Percentiles rank a stretch among this genome's conserved stretches.
Evolutionary conservation across 176 grass and related monocot genomes (phyloP).

Genomic region (Oryza australiensis): DNA sequence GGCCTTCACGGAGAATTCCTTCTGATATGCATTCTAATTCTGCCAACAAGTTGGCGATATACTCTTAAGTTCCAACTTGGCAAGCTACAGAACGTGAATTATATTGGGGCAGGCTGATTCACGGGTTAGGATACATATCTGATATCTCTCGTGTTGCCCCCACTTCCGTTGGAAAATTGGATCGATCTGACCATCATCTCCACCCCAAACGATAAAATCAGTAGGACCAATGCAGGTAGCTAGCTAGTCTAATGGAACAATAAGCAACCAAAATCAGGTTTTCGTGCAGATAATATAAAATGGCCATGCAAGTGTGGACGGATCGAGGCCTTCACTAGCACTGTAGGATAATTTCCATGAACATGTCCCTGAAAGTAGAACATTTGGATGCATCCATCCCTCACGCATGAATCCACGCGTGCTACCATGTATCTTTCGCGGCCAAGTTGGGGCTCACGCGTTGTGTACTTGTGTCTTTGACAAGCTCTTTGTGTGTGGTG

Average conservation of each 20-base stretch:
- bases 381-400: not conserved
- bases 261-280: not conserved
- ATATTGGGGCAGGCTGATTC: conserved; percentile 4
- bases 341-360: not conserved
- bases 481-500: not conserved
- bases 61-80: not conserved
- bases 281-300: not conserved
- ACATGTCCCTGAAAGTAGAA: not conserved
- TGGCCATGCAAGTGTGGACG: not conserved
- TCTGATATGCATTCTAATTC: not conserved
- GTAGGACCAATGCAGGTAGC: not conserved
- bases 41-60: not conserved
- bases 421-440: not conserved
- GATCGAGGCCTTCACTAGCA: not conserved
- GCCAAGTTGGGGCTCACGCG: conserved; percentile 26
- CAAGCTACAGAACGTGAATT: not conserved
- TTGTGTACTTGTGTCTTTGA: not conserved
- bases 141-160: not conserved
- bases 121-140: conserved; percentile 11
- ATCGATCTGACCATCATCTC: not conserved
- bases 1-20: not conserved
- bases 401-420: not conserved
- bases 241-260: not conserved
- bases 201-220: not conserved
- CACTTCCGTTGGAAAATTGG: not conserved